Evolutionary conservation across 2,329 filamentous ascomycete genomes (phyloP), one percentile per base, ranked within the genome.

Genomic region (Stachybotrys elegans): DNA sequence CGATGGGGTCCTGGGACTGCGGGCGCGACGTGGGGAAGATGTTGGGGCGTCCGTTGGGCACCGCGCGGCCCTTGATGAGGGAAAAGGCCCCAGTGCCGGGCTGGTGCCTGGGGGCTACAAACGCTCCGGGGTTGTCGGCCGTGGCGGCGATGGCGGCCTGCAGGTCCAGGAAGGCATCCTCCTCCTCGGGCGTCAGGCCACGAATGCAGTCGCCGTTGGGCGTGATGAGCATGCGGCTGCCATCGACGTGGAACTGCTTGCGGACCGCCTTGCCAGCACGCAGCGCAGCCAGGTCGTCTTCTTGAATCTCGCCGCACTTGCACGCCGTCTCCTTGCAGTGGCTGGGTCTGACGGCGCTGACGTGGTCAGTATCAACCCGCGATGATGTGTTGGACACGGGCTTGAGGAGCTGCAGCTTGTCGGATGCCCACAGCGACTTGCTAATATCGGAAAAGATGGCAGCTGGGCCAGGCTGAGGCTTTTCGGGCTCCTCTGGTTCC

Each of bases 161-260:
- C 5, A 92, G 73, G 41, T 79, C 72, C 11, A 92, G 68, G 51
- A 86, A 91, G 5, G 76, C 75, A 25, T 83, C 72, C 57, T 91
- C 86, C 49, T 91, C 82, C 34, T 84, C 79, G 4, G 75, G 66
- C 2, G 75, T 81, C 43, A 93, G 66, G 46, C 86, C 84, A 51
- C 84, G 81, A n/a, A 92, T 72, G 58, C 85, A 87, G 49, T 88
- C 83, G 11, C 87, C 86, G 48, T 85, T 82, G 0, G 86, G 84
- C 0, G 86, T 90, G 42, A 91, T 79, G 52, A 91, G 75, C 50
- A 86, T 81, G 21, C 84, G 76, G 59, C 77, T 75, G 44, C 80
- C 81, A 48, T 85, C 81, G 2, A 81, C 69, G 40, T 66, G 64
- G 40, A 66, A 66, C 31, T 81, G 64, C 59, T 84, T 84, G 47